These are phyloP conservation scores for Cephaloascus fragrans DNA, from an alignment of 805 yeast species.

Conservation along the genomic window DNA sequence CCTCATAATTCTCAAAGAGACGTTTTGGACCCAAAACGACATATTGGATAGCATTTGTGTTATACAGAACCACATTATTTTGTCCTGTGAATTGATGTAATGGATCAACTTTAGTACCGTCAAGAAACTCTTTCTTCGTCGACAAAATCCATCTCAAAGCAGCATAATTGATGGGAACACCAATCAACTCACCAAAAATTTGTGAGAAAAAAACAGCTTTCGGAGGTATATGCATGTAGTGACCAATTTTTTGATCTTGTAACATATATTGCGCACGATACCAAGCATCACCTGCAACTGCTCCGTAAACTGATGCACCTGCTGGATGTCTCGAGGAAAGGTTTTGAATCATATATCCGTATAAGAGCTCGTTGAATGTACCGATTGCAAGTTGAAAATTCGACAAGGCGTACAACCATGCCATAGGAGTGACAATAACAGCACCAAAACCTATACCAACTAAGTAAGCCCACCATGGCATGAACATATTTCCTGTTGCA, in stretches of 20 bases:
- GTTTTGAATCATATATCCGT: constrained; percentile 25
- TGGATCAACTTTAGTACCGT: constrained; percentile 27
- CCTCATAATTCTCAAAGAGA: constrained; percentile 29
- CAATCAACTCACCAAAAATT: constrained; percentile 26
- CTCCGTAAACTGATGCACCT: constrained; percentile 26
- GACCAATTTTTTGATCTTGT: constrained; percentile 20
- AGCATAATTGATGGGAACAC: constrained; percentile 27
- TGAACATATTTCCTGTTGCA: constrained; percentile 17
- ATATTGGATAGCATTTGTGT: constrained; percentile 41
- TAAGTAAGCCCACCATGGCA: constrained; percentile 10
- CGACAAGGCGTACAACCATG: constrained; percentile 30
- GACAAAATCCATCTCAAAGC: constrained; percentile 26
- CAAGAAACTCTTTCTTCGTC: constrained; percentile 17
- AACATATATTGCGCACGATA: constrained; percentile 24
- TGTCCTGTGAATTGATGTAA: constrained; percentile 47
- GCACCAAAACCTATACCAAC: constrained; percentile 24
- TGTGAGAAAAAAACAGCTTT: constrained; percentile 25
- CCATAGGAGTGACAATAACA: constrained; percentile 27
- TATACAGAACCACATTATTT: constrained; percentile 20
- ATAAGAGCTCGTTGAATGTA: constrained; percentile 28
- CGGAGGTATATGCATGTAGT: constrained; percentile 29
- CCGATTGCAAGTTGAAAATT: constrained; percentile 34
- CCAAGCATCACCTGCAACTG: constrained; percentile 32
- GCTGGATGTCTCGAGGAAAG: constrained; percentile 19
- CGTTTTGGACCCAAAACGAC: constrained; percentile 40